phyloP scores from a whole-genome alignment of 1,139 yeast genomes.

The Debaryomycetaceae sp. region DNA sequence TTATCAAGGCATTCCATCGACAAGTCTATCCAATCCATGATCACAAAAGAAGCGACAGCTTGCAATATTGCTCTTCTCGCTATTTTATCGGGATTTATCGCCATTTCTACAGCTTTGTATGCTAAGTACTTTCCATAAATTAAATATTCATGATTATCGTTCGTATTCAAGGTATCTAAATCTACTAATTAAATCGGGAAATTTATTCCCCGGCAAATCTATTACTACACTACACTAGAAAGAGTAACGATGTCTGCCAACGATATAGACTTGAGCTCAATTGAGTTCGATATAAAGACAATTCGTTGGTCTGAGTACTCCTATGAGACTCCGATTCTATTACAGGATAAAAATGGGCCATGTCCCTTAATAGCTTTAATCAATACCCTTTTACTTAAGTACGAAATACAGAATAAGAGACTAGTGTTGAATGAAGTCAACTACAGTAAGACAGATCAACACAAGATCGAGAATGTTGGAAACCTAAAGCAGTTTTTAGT shows the following conservation, averaged over 20 bases:
- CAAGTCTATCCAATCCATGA: slow-evolving; percentile 21
- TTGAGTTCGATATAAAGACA: slow-evolving; percentile 20
- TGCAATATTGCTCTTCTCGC: not conserved
- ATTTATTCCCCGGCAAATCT: too few relatives aligned
- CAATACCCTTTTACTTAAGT: slow-evolving; percentile 59
- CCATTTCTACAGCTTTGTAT: not conserved
- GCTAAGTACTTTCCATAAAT: too few relatives aligned
- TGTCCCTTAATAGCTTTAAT: slow-evolving; percentile 84
- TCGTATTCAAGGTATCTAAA: not conserved
- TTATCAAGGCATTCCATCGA: slow-evolving; percentile 31
- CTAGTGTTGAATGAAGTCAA: slow-evolving; percentile 9
- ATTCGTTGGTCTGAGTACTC: slow-evolving; percentile 32
- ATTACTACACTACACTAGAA: too few relatives aligned
- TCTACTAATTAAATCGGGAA: too few relatives aligned
- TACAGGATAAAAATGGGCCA: slow-evolving; percentile 84
- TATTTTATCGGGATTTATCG: not conserved
- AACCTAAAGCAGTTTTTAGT: slow-evolving; percentile 26
- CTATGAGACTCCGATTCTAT: slow-evolving; percentile 53
- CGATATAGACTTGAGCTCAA: not conserved
- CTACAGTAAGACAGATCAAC: slow-evolving; percentile 5
- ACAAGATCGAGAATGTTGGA: slow-evolving; percentile 11
- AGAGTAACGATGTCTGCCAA: not conserved
- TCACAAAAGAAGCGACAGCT: slow-evolving; percentile 7
- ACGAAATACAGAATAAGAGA: slow-evolving; percentile 25
- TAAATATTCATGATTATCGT: not conserved